Evolutionary conservation across 2,329 filamentous ascomycete species (phyloP).

Genomic region (Paramyrothecium sp.): DNA sequence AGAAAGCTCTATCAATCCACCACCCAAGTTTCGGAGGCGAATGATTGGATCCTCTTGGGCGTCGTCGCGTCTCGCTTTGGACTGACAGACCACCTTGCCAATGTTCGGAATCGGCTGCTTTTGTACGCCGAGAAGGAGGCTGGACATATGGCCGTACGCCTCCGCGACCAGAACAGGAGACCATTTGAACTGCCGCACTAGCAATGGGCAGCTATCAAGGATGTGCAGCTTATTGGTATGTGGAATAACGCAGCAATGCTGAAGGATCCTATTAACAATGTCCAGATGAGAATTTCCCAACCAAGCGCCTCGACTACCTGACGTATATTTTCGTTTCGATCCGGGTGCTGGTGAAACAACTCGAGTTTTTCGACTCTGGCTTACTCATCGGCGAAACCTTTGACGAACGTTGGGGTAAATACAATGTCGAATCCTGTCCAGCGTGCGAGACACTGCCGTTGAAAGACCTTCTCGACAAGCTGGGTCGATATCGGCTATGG

Average conservation of each 20-base stretch:
- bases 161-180: background rate
- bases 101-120: slow-evolving; percentile 1
- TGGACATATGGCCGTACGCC: background rate
- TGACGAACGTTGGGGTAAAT: slow-evolving; percentile 1
- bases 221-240: background rate
- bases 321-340: slow-evolving; percentile 7
- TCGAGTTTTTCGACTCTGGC: slow-evolving; percentile 6
- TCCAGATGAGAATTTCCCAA: slow-evolving; percentile 4
- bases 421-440: slow-evolving; percentile 8
- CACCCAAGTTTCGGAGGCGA: background rate
- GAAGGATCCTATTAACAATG: background rate
- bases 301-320: slow-evolving; percentile 2
- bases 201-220: slow-evolving; percentile 1
- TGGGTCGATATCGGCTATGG: slow-evolving; percentile 7
- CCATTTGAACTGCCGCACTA: background rate
- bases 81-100: background rate
- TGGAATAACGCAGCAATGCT: background rate
- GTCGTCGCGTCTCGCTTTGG: slow-evolving; percentile 9
- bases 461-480: slow-evolving; percentile 1
- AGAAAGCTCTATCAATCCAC: background rate
- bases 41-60: slow-evolving; percentile 15
- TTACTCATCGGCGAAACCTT: slow-evolving; percentile 7
- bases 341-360: slow-evolving; percentile 10
- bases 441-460: slow-evolving; percentile 5
- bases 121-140: background rate